These are phyloP conservation scores for Endothia cerciana DNA, from an alignment of 2,329 filamentous ascomycete genomes.

Conservation along the genomic window DNA sequence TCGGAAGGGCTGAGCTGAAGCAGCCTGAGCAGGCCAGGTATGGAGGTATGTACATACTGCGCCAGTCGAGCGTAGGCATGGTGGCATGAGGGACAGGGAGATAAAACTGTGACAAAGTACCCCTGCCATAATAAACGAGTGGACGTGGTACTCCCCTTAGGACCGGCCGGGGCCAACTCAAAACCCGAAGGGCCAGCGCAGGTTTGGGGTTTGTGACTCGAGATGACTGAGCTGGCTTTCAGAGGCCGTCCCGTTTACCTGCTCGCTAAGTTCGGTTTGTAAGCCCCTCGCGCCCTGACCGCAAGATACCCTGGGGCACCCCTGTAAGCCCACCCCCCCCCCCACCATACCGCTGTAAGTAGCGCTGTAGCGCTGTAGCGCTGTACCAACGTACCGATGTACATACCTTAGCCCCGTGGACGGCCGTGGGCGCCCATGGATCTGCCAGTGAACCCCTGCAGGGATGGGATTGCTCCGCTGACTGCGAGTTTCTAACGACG, in stretches of 20 bases:
- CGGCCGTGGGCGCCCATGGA: slow-evolving; percentile 3
- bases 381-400: slow-evolving; percentile 9
- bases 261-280: slow-evolving; percentile 24
- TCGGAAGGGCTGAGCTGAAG: not conserved
- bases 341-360: no score
- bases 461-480: slow-evolving; percentile 21
- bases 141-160: slow-evolving; percentile 21
- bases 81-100: slow-evolving; percentile 23
- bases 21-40: not conserved
- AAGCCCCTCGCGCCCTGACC: slow-evolving; percentile 25
- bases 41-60: no score
- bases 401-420: not conserved
- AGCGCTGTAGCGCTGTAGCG: no score
- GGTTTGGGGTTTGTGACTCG: slow-evolving; percentile 10
- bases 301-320: slow-evolving; percentile 1
- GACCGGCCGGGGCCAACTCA: slow-evolving; percentile 29
- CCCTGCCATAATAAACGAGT: slow-evolving; percentile 13
- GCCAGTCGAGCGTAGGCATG: no score
- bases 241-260: not conserved
- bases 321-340: no score
- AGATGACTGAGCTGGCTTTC: not conserved
- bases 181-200: slow-evolving; percentile 22
- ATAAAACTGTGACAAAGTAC: slow-evolving; percentile 23
- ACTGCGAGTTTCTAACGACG: slow-evolving; percentile 28
- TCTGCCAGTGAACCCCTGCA: slow-evolving; percentile 15